Evolutionary conservation across 2,329 filamentous ascomycete species (phyloP).

Genomic region (Periconia digitata): DNA sequence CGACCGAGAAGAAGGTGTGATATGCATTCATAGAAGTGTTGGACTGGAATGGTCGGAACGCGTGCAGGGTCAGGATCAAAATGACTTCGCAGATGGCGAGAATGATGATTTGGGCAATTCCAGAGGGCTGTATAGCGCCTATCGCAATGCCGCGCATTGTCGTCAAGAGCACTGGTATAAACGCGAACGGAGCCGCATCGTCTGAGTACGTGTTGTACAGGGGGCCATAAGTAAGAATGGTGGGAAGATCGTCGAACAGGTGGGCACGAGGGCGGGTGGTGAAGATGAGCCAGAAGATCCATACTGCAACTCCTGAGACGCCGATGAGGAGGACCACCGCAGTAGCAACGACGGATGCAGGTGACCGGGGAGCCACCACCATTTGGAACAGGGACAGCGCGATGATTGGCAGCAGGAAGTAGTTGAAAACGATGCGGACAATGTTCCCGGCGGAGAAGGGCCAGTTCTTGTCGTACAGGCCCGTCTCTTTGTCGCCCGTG

Average conservation of each 20-base stretch:
- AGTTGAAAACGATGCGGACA: constrained; percentile 87
- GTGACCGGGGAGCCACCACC: constrained; percentile 70
- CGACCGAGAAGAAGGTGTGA: constrained; percentile 77
- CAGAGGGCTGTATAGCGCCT: constrained; percentile 88
- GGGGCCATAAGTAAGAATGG: constrained; percentile 85
- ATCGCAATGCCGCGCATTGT: constrained; percentile 87
- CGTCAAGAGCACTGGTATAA: constrained; percentile 82
- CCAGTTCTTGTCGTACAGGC: constrained; percentile 86
- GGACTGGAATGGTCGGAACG: constrained; percentile 85
- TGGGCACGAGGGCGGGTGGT: constrained; percentile 79
- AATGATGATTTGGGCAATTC: constrained; percentile 88
- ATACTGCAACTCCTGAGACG: constrained; percentile 72
- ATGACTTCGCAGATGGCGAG: constrained; percentile 94
- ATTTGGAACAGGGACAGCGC: constrained; percentile 90
- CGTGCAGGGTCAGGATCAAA: constrained; percentile 80
- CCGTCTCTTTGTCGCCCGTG: constrained; percentile 75
- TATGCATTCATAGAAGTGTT: constrained; percentile 98
- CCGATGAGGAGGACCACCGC: constrained; percentile 74
- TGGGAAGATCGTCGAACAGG: constrained; percentile 90
- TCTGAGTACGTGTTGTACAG: constrained; percentile 98
- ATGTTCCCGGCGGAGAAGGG: constrained; percentile 67
- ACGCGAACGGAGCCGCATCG: constrained; percentile 84
- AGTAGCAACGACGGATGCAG: constrained; percentile 70
- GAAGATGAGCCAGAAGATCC: constrained; percentile 80
- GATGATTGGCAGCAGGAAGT: constrained; percentile 84